Conservation (phyloP, 176 grass and related monocot species). For the Ensete glaucum region DNA sequence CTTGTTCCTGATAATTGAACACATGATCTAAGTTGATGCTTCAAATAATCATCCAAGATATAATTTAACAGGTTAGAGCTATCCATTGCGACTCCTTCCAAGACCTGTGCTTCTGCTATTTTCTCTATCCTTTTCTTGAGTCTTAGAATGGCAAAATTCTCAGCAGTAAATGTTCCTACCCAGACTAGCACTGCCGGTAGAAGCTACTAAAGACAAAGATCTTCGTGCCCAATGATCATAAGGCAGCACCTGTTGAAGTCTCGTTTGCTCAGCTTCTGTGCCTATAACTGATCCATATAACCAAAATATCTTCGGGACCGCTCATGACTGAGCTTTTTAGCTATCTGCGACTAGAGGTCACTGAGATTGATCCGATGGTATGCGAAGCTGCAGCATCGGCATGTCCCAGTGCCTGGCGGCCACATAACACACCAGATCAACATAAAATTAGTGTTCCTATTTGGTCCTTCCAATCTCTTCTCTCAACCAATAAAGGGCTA, state of each 20-base stretch:
- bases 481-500: not conserved
- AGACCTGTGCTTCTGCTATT: constrained; percentile 47
- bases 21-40: constrained; percentile 60
- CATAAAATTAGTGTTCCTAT: not conserved
- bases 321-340: constrained; percentile 48
- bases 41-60: constrained; percentile 57
- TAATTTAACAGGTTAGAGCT: constrained; percentile 78
- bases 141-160: constrained; percentile 50
- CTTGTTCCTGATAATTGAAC: constrained; percentile 43
- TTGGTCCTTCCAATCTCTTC: not conserved
- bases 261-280: constrained; percentile 58
- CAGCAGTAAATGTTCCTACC: constrained; percentile 31
- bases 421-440: not conserved
- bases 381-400: constrained; percentile 9
- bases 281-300: constrained; percentile 57
- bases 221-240: constrained; percentile 39
- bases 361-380: constrained; percentile 50
- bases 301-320: constrained; percentile 57
- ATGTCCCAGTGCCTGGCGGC: constrained; percentile 1
- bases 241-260: constrained; percentile 74
- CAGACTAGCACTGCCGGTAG: constrained; percentile 5
- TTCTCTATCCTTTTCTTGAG: constrained; percentile 58
- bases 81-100: constrained; percentile 55
- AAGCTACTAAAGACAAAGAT: constrained; percentile 23
- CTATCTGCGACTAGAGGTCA: constrained; percentile 68